Percentiles rank a stretch among this genome's conserved stretches.
These are phyloP conservation scores for Tolypocladium cylindrosporum DNA, from an alignment of 2,329 filamentous ascomycete genomes.

Conservation along the genomic window DNA sequence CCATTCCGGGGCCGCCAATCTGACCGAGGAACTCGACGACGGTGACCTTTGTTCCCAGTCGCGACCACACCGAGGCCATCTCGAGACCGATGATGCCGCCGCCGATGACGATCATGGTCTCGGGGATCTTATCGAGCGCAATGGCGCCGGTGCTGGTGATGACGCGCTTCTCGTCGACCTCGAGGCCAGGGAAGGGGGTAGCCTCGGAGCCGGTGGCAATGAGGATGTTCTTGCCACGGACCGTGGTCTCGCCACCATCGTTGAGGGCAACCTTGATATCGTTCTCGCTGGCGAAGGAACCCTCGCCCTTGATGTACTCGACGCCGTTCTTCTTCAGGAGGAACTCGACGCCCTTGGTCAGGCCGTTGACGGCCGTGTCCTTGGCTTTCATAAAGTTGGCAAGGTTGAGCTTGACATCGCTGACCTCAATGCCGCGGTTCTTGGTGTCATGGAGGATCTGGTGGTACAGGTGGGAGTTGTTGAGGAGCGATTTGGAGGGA, in stretches of 20 bases:
- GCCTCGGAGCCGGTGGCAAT: constrained; percentile 94
- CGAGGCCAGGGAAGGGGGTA: constrained; percentile 90
- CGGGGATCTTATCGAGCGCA: constrained; percentile 78
- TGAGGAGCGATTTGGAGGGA: constrained; percentile 97
- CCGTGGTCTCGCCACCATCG: constrained; percentile 81
- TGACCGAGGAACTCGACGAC: constrained; percentile 94
- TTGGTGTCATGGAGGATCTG: constrained; percentile 95
- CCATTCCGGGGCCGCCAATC: constrained; percentile 97
- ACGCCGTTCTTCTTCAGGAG: constrained; percentile 99
- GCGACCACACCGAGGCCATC: constrained; percentile 97
- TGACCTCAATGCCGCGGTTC: constrained; percentile 92
- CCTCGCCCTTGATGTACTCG: constrained; percentile 92
- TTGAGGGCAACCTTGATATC: constrained; percentile 83
- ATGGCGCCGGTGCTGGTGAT: constrained; percentile 95
- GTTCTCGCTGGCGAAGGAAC: constrained; percentile 78
- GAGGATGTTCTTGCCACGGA: constrained; percentile 92
- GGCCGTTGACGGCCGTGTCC: constrained; percentile 74
- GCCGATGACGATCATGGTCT: constrained; percentile 95
- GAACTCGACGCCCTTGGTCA: constrained; percentile 97
- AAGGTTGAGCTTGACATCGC: constrained; percentile 94
- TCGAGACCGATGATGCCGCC: constrained; percentile 98
- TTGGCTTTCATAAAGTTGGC: constrained; percentile 97
- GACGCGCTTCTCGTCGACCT: constrained; percentile 95
- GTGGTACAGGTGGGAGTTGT: constrained; percentile 98
- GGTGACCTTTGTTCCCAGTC: constrained; percentile 87